phyloP scores from a whole-genome alignment of 805 yeast species.

The Hanseniaspora vineae region DNA sequence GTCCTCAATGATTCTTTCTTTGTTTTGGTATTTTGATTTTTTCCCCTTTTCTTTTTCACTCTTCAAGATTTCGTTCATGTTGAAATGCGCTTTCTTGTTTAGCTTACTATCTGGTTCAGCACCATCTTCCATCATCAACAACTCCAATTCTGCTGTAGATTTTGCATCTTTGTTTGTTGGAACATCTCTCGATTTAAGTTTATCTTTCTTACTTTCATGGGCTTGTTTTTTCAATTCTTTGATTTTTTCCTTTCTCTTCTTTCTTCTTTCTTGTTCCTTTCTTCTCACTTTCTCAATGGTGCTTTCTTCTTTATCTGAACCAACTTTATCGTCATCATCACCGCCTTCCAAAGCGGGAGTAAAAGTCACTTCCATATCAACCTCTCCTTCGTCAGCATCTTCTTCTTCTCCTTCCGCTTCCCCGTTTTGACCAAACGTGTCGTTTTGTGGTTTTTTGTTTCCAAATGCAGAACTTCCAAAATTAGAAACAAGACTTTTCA shows the following conservation, averaged over 20 bases:
- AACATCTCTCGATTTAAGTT: conserved; percentile 19
- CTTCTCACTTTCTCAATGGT: conserved; percentile 71
- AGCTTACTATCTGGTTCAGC: conserved; percentile 22
- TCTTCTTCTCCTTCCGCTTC: conserved; percentile 7
- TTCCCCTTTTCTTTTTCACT: conserved; percentile 54
- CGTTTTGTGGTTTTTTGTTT: conserved; percentile 8
- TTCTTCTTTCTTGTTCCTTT: conserved; percentile 87
- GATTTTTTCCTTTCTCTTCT: conserved; percentile 64
- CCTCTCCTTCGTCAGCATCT: conserved; percentile 44
- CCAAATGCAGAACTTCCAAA: conserved; percentile 26
- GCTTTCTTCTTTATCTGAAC: conserved; percentile 42
- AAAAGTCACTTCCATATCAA: conserved; percentile 92
- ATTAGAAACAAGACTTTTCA: conserved; percentile 42
- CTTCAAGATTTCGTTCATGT: conserved; percentile 63
- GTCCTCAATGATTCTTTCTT: conserved; percentile 39
- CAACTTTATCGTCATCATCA: conserved; percentile 11
- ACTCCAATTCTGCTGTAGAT: conserved; percentile 59
- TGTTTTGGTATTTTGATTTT: conserved; percentile 32
- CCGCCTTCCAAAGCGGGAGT: conserved; percentile 57
- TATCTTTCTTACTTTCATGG: conserved; percentile 36
- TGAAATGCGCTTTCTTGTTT: conserved; percentile 49
- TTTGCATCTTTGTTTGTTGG: conserved; percentile 26
- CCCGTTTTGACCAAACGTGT: not conserved
- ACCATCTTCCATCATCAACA: conserved; percentile 56
- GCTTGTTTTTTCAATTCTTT: conserved; percentile 46